These are phyloP conservation scores for Kwoniella pini DNA, from an alignment of 768 basidiomycete genomes.

Conservation along the genomic window DNA sequence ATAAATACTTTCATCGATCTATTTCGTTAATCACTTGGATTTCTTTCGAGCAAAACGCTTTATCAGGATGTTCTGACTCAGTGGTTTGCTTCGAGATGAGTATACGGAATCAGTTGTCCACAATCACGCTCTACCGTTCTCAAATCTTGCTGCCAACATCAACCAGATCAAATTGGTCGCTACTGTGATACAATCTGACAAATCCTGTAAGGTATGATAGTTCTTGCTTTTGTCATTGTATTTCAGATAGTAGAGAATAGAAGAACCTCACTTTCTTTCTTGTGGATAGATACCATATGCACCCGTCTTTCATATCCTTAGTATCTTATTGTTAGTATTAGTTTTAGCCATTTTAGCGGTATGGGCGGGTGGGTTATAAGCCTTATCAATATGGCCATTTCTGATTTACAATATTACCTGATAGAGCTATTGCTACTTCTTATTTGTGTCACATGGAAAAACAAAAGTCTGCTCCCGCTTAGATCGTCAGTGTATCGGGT, in stretches of 20 bases:
- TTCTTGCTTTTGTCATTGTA: neutral
- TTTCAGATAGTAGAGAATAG: too few relatives aligned
- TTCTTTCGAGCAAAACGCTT: too few relatives aligned
- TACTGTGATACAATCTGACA: neutral
- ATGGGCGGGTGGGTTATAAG: neutral
- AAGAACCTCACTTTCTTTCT: neutral
- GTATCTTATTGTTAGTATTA: neutral
- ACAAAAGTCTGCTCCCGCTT: neutral
- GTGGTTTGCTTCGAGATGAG: too few relatives aligned
- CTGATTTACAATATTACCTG: neutral
- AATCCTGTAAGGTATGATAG: neutral
- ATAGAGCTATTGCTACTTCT: neutral
- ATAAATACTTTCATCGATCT: too few relatives aligned
- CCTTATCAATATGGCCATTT: neutral
- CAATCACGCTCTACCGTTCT: neutral
- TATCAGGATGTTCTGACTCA: too few relatives aligned
- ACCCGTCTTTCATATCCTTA: neutral
- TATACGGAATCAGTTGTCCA: too few relatives aligned
- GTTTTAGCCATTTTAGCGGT: neutral
- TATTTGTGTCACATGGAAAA: constrained; percentile 1
- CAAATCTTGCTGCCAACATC: neutral
- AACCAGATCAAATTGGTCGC: neutral
- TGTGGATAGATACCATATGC: neutral
- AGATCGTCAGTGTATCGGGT: neutral
- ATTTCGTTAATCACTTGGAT: too few relatives aligned